Percentiles rank a stretch among this genome's conserved stretches.
Evolutionary conservation across 2,329 filamentous ascomycete species (phyloP).

Genomic region (Coniochaeta sp.): DNA sequence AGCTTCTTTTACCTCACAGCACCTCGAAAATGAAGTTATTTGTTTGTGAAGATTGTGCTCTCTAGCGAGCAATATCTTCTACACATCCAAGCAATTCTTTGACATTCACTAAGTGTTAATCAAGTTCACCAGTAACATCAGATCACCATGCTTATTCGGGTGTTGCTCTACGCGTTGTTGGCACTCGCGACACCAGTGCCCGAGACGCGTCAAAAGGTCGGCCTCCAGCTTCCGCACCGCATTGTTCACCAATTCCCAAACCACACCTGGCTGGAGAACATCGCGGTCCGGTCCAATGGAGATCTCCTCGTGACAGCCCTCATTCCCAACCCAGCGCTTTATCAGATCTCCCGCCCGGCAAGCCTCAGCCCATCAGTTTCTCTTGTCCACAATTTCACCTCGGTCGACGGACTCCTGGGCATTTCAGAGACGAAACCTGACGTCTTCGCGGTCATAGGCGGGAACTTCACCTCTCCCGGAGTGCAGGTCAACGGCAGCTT

Average conservation of each 20-base stretch:
- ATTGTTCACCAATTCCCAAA: constrained; percentile 15
- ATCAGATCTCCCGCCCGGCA: constrained; percentile 4
- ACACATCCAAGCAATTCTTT: too few species aligned
- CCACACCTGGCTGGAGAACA: constrained; percentile 24
- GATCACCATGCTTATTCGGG: not conserved
- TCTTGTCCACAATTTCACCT: constrained; percentile 6
- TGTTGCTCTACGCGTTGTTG: not conserved
- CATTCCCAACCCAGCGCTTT: constrained; percentile 4
- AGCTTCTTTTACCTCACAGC: too few species aligned
- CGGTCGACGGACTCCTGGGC: constrained; percentile 4
- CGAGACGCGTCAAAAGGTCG: not conserved
- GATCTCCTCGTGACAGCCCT: constrained; percentile 19
- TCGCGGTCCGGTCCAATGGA: constrained; percentile 21
- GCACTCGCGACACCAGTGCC: not conserved
- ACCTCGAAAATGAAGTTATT: too few species aligned
- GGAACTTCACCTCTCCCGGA: constrained; percentile 1
- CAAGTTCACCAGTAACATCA: not conserved
- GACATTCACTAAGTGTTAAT: not conserved
- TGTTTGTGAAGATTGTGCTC: too few species aligned
- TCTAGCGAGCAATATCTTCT: not conserved
- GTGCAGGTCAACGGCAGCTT: constrained; percentile 1
- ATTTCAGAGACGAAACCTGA: constrained; percentile 12
- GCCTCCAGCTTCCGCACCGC: constrained; percentile 1
- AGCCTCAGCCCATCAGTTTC: not conserved
- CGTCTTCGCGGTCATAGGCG: constrained; percentile 11